Percentiles rank a stretch among this genome's conserved stretches.
phyloP scores from a whole-genome alignment of 352 stramenopile genomes.

The Phytopythium aichiense region DNA sequence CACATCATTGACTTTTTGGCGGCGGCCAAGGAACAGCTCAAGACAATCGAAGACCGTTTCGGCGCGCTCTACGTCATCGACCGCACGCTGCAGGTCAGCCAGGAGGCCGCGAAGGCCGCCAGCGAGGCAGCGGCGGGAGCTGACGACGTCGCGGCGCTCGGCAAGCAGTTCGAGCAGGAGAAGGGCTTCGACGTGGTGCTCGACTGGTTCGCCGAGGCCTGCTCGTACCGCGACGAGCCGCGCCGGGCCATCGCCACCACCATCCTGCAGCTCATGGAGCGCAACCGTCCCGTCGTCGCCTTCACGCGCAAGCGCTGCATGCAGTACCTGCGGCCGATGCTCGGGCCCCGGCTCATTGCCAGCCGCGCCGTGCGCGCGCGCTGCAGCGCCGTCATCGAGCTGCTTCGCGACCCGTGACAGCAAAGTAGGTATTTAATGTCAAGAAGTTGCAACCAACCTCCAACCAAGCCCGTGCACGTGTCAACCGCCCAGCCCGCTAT shows the following conservation, averaged over 20 bases:
- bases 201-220: constrained; percentile 48
- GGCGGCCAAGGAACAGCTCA: constrained; percentile 23
- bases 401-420: constrained; percentile 1
- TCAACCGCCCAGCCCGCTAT: not conserved
- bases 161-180: constrained; percentile 43
- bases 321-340: not conserved
- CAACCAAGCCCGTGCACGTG: not conserved
- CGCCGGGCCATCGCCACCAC: constrained; percentile 38
- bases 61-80: constrained; percentile 61
- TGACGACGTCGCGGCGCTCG: constrained; percentile 19
- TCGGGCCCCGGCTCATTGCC: constrained; percentile 1
- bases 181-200: constrained; percentile 52
- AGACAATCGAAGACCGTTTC: constrained; percentile 45
- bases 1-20: constrained; percentile 40
- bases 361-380: not conserved
- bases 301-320: constrained; percentile 52
- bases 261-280: constrained; percentile 49
- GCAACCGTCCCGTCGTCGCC: constrained; percentile 37
- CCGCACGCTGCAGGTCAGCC: constrained; percentile 28
- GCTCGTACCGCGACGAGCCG: constrained; percentile 46
- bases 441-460: too few species aligned
- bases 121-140: not conserved
- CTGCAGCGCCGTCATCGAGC: constrained; percentile 3
- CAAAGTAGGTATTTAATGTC: not conserved
- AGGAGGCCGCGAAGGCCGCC: constrained; percentile 3